A percentile compares a stretch with the other conserved stretches of the same genome.
phyloP scores from a whole-genome alignment of 331 rosid species.

The Dryas integrifolia region DNA sequence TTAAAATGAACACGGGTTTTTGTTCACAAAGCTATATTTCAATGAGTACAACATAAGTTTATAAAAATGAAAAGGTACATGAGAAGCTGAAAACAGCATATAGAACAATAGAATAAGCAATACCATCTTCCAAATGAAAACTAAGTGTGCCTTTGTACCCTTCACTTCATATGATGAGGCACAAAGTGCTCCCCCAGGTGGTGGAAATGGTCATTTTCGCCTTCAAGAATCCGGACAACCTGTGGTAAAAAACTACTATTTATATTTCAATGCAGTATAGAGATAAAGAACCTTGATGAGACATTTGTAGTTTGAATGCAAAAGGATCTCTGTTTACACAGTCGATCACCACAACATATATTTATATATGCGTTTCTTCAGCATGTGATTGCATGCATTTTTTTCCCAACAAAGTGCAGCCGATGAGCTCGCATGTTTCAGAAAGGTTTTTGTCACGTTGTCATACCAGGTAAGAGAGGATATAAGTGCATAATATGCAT shows the following conservation, averaged over 20 bases:
- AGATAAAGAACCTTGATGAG: background rate
- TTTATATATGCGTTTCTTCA: background rate
- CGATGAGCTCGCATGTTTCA: background rate
- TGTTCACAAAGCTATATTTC: background rate
- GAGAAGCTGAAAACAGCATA: background rate
- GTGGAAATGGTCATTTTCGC: conserved; percentile 49
- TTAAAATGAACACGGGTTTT: background rate
- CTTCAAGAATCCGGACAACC: conserved; percentile 92
- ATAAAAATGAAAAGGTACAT: background rate
- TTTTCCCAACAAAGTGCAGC: too few species aligned
- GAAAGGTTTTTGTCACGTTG: background rate
- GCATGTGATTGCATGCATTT: too few species aligned
- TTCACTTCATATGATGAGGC: conserved; percentile 37
- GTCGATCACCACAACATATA: background rate
- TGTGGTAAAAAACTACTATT: conserved; percentile 14
- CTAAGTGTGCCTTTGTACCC: background rate
- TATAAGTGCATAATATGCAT: background rate
- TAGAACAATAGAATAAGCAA: background rate
- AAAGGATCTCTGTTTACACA: background rate
- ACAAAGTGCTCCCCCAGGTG: conserved; percentile 43
- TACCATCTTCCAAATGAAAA: background rate
- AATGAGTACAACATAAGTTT: background rate
- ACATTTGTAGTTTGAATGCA: background rate
- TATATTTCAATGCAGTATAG: background rate
- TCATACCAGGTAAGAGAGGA: background rate